Conservation (phyloP, 352 stramenopile genomes). For the Phytophthora crassamura region DNA sequence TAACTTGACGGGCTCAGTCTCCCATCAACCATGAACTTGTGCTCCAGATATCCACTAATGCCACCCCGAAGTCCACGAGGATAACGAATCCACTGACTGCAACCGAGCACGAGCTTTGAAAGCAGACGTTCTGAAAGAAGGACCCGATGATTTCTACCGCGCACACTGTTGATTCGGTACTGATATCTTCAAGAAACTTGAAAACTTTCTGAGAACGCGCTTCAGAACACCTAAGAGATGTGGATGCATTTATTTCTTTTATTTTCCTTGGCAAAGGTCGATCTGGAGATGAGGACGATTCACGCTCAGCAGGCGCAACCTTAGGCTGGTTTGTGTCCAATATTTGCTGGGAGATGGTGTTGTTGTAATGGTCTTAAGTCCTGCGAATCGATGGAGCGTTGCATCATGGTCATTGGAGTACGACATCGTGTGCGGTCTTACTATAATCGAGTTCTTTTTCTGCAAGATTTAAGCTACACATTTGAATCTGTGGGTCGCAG, state of each 20-base stretch:
- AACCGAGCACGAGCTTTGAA: conserved; percentile 25
- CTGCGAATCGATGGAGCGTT: too few species aligned
- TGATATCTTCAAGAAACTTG: conserved; percentile 38
- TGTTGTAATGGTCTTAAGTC: too few species aligned
- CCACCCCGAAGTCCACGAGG: conserved; percentile 25
- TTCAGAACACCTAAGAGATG: conserved; percentile 21
- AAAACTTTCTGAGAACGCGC: conserved; percentile 25
- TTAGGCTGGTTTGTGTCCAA: too few species aligned
- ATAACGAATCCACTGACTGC: conserved; percentile 27
- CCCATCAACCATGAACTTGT: conserved; percentile 34
- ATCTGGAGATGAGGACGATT: conserved; percentile 29
- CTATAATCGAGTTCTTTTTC: too few species aligned
- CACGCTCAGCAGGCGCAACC: too few species aligned
- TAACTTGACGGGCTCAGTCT: too few species aligned
- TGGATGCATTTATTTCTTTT: conserved; percentile 35
- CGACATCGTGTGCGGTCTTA: too few species aligned
- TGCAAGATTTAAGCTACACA: too few species aligned
- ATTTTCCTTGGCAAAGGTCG: conserved; percentile 6
- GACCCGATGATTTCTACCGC: conserved; percentile 37
- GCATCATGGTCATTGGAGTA: too few species aligned
- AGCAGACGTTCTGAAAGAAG: conserved; percentile 37
- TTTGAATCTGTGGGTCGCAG: background rate
- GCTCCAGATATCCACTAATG: conserved; percentile 31
- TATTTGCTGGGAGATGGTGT: too few species aligned
- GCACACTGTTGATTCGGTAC: conserved; percentile 43